Evolutionary conservation across 768 basidiomycete genomes (phyloP), one percentile per base, ranked within the genome.

Genomic region (Boletus reticulatus): DNA sequence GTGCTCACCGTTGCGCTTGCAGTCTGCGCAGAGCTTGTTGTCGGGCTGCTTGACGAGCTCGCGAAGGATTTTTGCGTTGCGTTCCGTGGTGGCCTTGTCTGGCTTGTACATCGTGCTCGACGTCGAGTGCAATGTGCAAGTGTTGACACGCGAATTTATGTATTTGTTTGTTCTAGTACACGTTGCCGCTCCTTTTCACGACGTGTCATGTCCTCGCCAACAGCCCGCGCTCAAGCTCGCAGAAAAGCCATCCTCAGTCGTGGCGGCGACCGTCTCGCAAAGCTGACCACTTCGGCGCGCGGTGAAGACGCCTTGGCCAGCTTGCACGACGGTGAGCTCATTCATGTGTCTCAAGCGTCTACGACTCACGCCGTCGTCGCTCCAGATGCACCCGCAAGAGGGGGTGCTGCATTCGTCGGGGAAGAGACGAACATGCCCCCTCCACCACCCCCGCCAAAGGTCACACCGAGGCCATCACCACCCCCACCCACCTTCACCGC

Each of bases 1-100:
- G n/a, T 38, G 73, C 85, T 36, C 62, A 92, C 95, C 96, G 72
- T 97, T 95, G 58, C 91, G 86, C 71, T 97, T 96, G 78, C 96
- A 99, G 67, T 99, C 96, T 2, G 92, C 93, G 61, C 96, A 99
- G 39, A 89, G 72, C 73, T 94, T 98, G 76, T 98, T 99, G 59
- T 95, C 93, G 17, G 90, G 88, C 44, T 77, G 78, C 70, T 92
- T 97, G 49, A 99, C 84, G 31, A 98, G 80, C 62, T 92, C 96
- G 44, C 94, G 80, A 13, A 99, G 82, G 6, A 83, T 87, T 53
- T 81, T 81, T 19, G 93, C 76, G 67, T 92, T 84, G 55, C 83
- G 76, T 56, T 96, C 94, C 5, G 88, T 90, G 0, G 88, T 94
- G 0, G 88, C 83, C 67, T 90, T 94, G 76, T 96, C 94, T 76